Evolutionary conservation across 768 basidiomycete species (phyloP), one percentile per base, ranked within the genome.

Genomic region (Trametes coccinea): DNA sequence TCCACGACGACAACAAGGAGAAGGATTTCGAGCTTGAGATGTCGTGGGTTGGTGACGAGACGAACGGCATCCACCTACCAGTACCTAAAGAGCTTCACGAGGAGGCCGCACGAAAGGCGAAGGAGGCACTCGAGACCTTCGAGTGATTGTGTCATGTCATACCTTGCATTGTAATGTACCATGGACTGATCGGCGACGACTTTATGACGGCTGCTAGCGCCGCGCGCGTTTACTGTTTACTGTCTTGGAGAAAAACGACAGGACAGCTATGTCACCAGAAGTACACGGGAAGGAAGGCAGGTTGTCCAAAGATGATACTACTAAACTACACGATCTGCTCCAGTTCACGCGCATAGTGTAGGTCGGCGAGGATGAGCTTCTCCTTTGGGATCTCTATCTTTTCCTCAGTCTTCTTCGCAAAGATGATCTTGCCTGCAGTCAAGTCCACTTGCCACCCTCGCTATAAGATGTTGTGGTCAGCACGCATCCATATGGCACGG

Each of bases 21-120:
- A 98, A 98, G 72, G 92, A 95, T 52, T 98, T 99, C 65, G 97
- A 98, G 72, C 84, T 99, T 30, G 97, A 99, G 76, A 85, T 99
- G 83, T 92, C 95, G 39, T 99, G 97, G 97, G 87, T 98, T 60
- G 86, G 94, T 41, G 82, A 85, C 37, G 93, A 96, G 76, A 92
- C 90, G 34, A 84, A 87, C 33, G 86, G 86, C 55, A 73, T 87
- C 50, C 95, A 98, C 75, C 80, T 85, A 29, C 83, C 86, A 29
- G 93, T 99, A 56, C 97, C 97, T 49, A 83, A 83, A 62, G 95
- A 95, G 34, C 78, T 98, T 60, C 79, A 88, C 46, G 83, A 84
- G 27, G 93, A 95, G 71, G 97, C 95, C 33, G 92, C 97, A 72
- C 79, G 78, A 59, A 88, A 89, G 73, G 97, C 95, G 17, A 93